Evolutionary conservation across 345 rosid species (phyloP).

Genomic region (Laguncularia racemosa): DNA sequence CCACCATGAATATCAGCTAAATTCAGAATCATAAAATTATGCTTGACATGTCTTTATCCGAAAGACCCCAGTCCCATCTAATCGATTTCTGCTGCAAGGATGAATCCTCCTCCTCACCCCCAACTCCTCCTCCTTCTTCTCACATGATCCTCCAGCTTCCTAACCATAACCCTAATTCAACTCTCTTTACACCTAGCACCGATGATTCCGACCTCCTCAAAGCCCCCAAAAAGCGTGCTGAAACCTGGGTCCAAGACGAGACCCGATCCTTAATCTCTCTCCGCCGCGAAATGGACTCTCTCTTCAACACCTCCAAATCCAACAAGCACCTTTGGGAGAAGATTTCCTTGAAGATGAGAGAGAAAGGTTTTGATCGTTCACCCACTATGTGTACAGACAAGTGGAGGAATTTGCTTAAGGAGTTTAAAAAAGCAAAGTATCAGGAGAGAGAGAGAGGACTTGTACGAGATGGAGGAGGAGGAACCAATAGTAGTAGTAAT

Average conservation of each 20-base stretch:
- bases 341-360: conserved; percentile 86
- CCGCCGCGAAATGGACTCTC: conserved; percentile 81
- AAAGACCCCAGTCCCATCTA: conserved; percentile 51
- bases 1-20: no score
- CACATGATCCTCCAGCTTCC: conserved; percentile 76
- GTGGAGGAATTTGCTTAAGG: conserved; percentile 97
- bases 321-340: conserved; percentile 97
- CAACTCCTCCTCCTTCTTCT: conserved; percentile 39
- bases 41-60: conserved; percentile 62
- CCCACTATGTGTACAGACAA: conserved; percentile 99
- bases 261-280: conserved; percentile 71
- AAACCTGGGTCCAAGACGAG: conserved; percentile 99
- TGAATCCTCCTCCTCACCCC: conserved; percentile 20
- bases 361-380: conserved; percentile 91
- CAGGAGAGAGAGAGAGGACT: conserved; percentile 61
- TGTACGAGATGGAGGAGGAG: conserved; percentile 89
- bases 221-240: conserved; percentile 94
- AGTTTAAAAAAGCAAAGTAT: conserved; percentile 87
- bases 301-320: conserved; percentile 93
- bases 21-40: no score
- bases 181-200: neutral
- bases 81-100: conserved; percentile 76
- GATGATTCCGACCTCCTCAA: no score
- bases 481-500: conserved; percentile 41
- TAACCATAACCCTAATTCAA: conserved; percentile 28